A percentile compares a stretch with the other conserved stretches of the same genome.
These are phyloP conservation scores for Scheffersomyces ergatensis DNA, from an alignment of 805 yeast species.

Conservation along the genomic window DNA sequence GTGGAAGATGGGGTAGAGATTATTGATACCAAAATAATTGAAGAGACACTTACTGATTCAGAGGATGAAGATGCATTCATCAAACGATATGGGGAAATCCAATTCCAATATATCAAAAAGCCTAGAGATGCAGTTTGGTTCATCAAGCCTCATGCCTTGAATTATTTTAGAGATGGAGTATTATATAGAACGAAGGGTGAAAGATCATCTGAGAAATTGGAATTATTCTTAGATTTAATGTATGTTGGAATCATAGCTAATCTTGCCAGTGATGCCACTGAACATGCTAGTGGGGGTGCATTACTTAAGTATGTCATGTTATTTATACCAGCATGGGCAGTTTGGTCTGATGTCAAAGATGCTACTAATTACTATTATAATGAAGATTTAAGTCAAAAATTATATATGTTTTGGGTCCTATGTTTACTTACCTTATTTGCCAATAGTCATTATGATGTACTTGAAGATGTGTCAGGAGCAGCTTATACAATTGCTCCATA, in stretches of 20 bases:
- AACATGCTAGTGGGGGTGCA: conserved; percentile 46
- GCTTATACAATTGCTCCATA: conserved; percentile 48
- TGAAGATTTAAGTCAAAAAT: conserved; percentile 56
- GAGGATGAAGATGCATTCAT: conserved; percentile 44
- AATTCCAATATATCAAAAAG: conserved; percentile 44
- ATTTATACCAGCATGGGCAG: conserved; percentile 59
- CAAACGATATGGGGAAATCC: conserved; percentile 47
- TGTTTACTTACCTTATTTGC: conserved; percentile 48
- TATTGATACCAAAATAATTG: too few relatives aligned
- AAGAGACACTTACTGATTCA: conserved; percentile 26
- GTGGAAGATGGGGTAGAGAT: too few relatives aligned
- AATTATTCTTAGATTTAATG: conserved; percentile 59
- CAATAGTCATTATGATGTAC: conserved; percentile 43
- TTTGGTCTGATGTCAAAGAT: conserved; percentile 65
- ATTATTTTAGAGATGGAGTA: conserved; percentile 57
- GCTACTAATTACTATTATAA: conserved; percentile 62
- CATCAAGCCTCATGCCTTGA: conserved; percentile 56
- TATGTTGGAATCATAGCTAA: conserved; percentile 65
- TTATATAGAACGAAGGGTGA: conserved; percentile 56
- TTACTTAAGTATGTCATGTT: conserved; percentile 48
- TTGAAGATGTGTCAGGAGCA: conserved; percentile 34
- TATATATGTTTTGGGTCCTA: conserved; percentile 53
- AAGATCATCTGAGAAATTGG: conserved; percentile 49
- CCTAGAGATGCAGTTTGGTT: conserved; percentile 41
- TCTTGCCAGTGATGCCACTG: conserved; percentile 52